These are phyloP conservation scores for Rosa chinensis DNA, from an alignment of 306 rosid genomes.

Conservation along the genomic window DNA sequence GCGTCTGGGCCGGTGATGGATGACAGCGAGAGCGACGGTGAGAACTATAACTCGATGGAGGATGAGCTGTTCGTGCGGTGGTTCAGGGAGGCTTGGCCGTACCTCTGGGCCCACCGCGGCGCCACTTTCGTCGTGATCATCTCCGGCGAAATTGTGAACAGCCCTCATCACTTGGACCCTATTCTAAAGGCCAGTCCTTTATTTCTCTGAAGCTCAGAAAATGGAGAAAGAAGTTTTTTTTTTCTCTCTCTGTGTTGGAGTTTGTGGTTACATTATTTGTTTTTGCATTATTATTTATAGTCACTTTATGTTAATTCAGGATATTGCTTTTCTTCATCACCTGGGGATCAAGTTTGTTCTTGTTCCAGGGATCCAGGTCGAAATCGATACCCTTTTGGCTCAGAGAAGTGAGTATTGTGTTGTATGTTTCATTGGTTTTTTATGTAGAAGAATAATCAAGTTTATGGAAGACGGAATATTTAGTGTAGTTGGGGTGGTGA, in stretches of 20 bases:
- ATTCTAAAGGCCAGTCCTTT: slow-evolving; percentile 72
- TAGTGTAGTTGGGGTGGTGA: background rate
- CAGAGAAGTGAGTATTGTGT: slow-evolving; percentile 64
- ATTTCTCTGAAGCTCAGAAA: slow-evolving; percentile 19
- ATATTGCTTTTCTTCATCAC: slow-evolving; percentile 94
- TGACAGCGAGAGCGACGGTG: slow-evolving; percentile 38
- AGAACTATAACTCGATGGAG: slow-evolving; percentile 49
- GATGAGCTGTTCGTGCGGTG: slow-evolving; percentile 85
- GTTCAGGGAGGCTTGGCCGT: slow-evolving; percentile 96
- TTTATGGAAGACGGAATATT: background rate
- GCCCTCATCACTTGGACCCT: slow-evolving; percentile 60
- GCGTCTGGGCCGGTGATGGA: slow-evolving; percentile 19
- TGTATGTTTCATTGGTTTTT: slow-evolving; percentile 10
- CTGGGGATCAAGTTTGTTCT: slow-evolving; percentile 87
- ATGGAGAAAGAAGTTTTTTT: background rate
- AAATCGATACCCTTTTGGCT: slow-evolving; percentile 73
- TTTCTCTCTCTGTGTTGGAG: background rate
- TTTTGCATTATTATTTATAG: background rate
- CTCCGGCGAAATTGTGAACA: slow-evolving; percentile 75
- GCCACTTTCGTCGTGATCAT: slow-evolving; percentile 75
- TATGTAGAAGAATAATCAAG: background rate
- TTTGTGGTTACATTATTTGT: background rate
- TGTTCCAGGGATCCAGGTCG: slow-evolving; percentile 89
- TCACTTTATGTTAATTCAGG: slow-evolving; percentile 48
- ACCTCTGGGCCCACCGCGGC: slow-evolving; percentile 82